Evolutionary conservation across 495 filamentous ascomycete species (phyloP), one percentile per base, ranked within the genome.

Genomic region (Hypoxylon subgilvum): DNA sequence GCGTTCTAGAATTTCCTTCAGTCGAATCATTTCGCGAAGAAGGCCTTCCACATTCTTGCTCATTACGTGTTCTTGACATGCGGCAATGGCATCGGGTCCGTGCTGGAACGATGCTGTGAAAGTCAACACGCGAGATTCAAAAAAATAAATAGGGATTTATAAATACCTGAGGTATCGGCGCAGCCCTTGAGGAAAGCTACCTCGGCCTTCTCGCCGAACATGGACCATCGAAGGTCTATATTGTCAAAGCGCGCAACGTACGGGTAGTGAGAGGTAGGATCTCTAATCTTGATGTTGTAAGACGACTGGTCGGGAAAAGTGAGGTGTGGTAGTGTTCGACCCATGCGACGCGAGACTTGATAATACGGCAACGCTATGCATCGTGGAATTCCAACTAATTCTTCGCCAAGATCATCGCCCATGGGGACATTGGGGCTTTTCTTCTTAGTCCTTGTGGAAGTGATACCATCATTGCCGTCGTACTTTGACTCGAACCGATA

Each of bases 21-120:
- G 63, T 19, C 72, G 66, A 23, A 82, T 66, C 69, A 80, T 66
- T 39, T 80, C 76, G 4, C 68, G 70, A 14, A 79, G 59, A 13
- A 82, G 72, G 6, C 74, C 76, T 59, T 81, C 76, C 40, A 74
- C 63, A 54, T 81, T 74, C 30, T 66, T 65, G 54, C 70, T 77
- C 77, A 82, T 80, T 30, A 80, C 78, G 28, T 76, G 74, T 49
- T 82, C 79, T 61, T 82, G 79, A 53, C 77, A 80, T 10, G 75
- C 71, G 0, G 74, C 74, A n/a, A 76, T 76, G 28, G 74, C 71
- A 39, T 76, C 74, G 13, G 72, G 69, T 6, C 74, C 74, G 47
- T 76, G 72, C 41, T 76, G 72, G 50, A 76, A 76, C 5, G 74
- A 76, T 18, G 74, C 74, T 69, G 27, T 34, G 16, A 44, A 27